Base-by-base conservation (phyloP, 768 basidiomycete genomes). In the Serendipita sp. region DNA sequence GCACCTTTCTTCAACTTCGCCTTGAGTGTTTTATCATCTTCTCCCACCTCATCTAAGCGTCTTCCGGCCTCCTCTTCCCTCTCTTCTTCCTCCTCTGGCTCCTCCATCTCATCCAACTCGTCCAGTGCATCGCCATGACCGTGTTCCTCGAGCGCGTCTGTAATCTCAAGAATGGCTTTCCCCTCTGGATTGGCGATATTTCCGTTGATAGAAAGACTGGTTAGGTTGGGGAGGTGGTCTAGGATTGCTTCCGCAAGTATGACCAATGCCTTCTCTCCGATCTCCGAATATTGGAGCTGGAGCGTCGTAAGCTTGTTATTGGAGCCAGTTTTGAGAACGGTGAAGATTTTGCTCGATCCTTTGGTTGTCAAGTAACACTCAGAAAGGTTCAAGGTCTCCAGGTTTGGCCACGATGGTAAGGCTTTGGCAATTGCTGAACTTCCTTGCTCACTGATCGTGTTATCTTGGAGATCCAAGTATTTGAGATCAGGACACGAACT, bases 281-380 rank as follows among this genome's bases (percentile, higher is more conserved):
- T 79, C 70, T 98, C 93, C 73, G 94, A 92, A 72, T 94, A 96
- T 76, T 97, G 91, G 41, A 98, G 78, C 69, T 86, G 86, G 54
- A 98, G 78, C 7, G 80, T 81, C 69, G 85, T 81, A 47, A 98
- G 77, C 68, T 85, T 84, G 24, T 80, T 80, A 73, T 88, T 91
- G 44, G 84, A 83, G 7, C 93, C 92, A 18, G 74, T 74, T 1
- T 79, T 78, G 51, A 98, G 78, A 5, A 78, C 79, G 45, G 78
- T 78, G 51, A 89, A 73, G 63, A 89, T 77, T 1, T 78, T 74
- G 2, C 92, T 78, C 65, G 89, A 88, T 37, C 92, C 92, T n/a
- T 85, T 83, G 2, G 83, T 78, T 3, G 88, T 85, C 24, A 99
- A 79, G 45, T 94, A 82, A 70, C 94, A 96, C 74, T 97, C 95